Conservation (phyloP, 2,329 filamentous ascomycete genomes). For the Fusarium tjaetaba region DNA sequence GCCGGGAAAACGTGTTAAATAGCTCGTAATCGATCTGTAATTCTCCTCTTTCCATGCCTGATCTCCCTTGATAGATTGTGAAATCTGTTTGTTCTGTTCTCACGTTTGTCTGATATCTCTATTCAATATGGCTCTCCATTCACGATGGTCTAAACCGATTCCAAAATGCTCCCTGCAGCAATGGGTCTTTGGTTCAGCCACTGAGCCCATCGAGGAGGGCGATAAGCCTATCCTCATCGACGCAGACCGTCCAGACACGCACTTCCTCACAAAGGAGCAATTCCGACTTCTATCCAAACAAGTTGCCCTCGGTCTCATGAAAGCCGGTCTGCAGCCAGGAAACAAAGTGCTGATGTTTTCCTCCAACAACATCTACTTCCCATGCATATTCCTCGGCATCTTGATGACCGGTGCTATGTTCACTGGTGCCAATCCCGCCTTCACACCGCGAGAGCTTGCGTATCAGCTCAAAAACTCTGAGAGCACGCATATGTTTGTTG, state of each 20-base stretch:
- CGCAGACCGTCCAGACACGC: conserved; percentile 71
- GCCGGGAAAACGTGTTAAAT: conserved; percentile 6
- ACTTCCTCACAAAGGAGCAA: conserved; percentile 69
- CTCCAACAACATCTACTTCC: conserved; percentile 79
- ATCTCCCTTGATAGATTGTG: not conserved
- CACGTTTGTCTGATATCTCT: not conserved
- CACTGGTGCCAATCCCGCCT: conserved; percentile 77
- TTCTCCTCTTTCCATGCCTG: not conserved
- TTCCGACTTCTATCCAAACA: conserved; percentile 78
- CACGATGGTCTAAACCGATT: conserved; percentile 57
- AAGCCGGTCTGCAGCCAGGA: conserved; percentile 70
- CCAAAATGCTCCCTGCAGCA: conserved; percentile 62
- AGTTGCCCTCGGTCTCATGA: conserved; percentile 72
- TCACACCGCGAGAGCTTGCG: conserved; percentile 74
- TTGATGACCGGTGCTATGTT: conserved; percentile 83
- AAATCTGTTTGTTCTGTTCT: not conserved
- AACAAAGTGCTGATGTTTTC: conserved; percentile 80
- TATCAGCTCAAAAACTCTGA: conserved; percentile 79
- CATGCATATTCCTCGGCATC: conserved; percentile 74
- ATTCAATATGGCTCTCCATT: conserved; percentile 55
- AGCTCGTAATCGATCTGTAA: not conserved
- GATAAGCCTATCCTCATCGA: conserved; percentile 66
- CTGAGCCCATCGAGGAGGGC: conserved; percentile 48
- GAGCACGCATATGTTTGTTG: conserved; percentile 72
- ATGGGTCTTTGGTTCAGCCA: conserved; percentile 64